Conservation (phyloP, 1,139 yeast genomes). For the Zygosaccharomyces pseudobailii region DNA sequence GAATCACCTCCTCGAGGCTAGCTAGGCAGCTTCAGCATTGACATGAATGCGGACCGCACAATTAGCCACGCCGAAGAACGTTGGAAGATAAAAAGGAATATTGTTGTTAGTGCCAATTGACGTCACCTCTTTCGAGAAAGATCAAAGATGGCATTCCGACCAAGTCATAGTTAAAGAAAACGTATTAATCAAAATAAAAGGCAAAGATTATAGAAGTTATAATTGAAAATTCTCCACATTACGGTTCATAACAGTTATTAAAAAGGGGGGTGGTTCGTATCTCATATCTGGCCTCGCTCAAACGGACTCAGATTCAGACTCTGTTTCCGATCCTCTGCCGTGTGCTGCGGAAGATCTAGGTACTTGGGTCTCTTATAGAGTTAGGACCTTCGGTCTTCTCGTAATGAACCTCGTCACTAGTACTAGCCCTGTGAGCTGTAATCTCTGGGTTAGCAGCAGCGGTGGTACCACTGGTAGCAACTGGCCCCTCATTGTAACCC, state of each 20-base stretch:
- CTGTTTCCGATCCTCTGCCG: not conserved
- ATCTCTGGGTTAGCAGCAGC: not conserved
- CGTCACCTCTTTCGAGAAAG: too few species aligned
- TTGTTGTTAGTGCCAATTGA: too few species aligned
- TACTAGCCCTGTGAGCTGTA: constrained; percentile 1
- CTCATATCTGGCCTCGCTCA: not conserved
- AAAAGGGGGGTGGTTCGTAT: not conserved
- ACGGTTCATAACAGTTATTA: not conserved
- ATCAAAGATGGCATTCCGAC: not conserved
- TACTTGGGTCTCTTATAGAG: constrained; percentile 23
- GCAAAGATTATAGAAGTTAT: not conserved
- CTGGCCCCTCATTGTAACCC: not conserved
- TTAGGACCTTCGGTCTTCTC: constrained; percentile 12
- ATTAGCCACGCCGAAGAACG: too few species aligned
- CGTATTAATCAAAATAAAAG: not conserved
- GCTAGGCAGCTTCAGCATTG: too few species aligned
- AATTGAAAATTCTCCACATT: not conserved
- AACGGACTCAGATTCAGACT: constrained; percentile 1
- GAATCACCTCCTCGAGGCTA: too few species aligned
- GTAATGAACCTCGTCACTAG: constrained; percentile 5
- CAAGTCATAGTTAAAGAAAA: not conserved
- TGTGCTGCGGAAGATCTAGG: constrained; percentile 4
- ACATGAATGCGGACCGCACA: too few species aligned
- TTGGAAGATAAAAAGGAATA: too few species aligned
- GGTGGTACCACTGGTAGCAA: not conserved